These are phyloP conservation scores for Tephrocybe sp. DNA, from an alignment of 768 basidiomycete genomes.

Conservation along the genomic window DNA sequence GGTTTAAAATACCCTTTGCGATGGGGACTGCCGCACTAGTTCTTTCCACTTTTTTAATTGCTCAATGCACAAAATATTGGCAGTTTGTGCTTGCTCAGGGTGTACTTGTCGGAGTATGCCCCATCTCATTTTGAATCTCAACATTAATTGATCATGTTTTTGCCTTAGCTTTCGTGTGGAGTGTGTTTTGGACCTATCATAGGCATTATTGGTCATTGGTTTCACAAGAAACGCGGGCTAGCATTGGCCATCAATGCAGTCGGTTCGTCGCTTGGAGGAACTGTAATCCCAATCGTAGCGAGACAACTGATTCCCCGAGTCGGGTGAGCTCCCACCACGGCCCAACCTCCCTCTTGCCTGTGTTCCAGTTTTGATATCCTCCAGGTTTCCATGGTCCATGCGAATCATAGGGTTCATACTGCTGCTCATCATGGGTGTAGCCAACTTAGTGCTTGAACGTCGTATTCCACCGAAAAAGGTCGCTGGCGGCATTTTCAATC, in stretches of 20 bases:
- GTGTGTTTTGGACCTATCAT: constrained; percentile 47
- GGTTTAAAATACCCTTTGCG: constrained; percentile 48
- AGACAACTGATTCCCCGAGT: constrained; percentile 51
- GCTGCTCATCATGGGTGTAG: constrained; percentile 43
- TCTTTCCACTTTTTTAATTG: constrained; percentile 48
- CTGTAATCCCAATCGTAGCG: constrained; percentile 57
- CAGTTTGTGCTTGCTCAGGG: constrained; percentile 69
- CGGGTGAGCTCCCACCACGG: constrained; percentile 39
- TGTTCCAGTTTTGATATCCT: background rate
- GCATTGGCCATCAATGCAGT: constrained; percentile 55
- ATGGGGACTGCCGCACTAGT: constrained; percentile 47
- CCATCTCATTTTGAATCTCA: background rate
- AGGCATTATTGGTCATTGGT: constrained; percentile 64
- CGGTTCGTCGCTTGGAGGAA: constrained; percentile 64
- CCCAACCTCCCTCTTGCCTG: background rate
- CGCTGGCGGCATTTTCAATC: constrained; percentile 56
- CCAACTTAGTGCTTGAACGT: constrained; percentile 45
- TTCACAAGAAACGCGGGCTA: constrained; percentile 50
- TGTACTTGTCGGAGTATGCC: constrained; percentile 51
- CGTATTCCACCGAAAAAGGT: constrained; percentile 53
- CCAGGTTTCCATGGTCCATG: constrained; percentile 71
- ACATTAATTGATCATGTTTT: background rate
- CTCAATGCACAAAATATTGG: constrained; percentile 64
- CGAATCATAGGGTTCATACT: constrained; percentile 63
- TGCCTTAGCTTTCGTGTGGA: constrained; percentile 17